phyloP scores from a whole-genome alignment of 2,329 filamentous ascomycete species.

The Pyrenophora seminiperda region DNA sequence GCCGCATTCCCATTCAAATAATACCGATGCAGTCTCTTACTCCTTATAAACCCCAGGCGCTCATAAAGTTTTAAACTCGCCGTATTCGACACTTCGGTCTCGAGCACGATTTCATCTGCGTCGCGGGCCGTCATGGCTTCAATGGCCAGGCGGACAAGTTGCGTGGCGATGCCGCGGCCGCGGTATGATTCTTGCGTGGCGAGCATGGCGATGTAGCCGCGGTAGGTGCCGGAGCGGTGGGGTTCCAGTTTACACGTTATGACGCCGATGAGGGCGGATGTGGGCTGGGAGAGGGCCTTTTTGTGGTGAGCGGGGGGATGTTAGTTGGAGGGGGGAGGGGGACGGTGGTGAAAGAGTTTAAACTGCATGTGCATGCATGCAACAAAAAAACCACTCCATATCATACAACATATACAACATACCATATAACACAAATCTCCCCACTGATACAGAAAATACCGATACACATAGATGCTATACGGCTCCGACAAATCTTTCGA shows the following conservation, averaged over 20 bases:
- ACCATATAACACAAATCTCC: slow-evolving; percentile 96
- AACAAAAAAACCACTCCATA: too few species aligned
- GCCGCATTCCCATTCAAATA: slow-evolving; percentile 97
- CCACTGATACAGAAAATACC: slow-evolving; percentile 98
- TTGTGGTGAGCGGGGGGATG: not conserved
- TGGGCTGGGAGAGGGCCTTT: slow-evolving; percentile 42
- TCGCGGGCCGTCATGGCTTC: slow-evolving; percentile 83
- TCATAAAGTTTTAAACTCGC: slow-evolving; percentile 93
- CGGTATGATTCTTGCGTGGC: slow-evolving; percentile 83
- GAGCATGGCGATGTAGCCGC: slow-evolving; percentile 98
- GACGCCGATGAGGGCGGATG: slow-evolving; percentile 75
- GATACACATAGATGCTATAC: slow-evolving; percentile 98
- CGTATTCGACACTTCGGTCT: slow-evolving; percentile 92
- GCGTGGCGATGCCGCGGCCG: slow-evolving; percentile 82
- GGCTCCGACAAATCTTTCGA: slow-evolving; percentile 96
- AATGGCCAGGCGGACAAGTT: slow-evolving; percentile 85
- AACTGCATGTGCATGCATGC: too few species aligned
- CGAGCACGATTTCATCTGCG: slow-evolving; percentile 93
- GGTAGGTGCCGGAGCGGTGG: slow-evolving; percentile 81
- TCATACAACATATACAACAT: too few species aligned
- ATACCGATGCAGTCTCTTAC: slow-evolving; percentile 91
- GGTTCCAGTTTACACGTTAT: slow-evolving; percentile 93
- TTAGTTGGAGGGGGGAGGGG: not conserved
- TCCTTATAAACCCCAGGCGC: slow-evolving; percentile 85
- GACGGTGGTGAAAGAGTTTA: not conserved